phyloP scores from a whole-genome alignment of 306 rosid species.

The Trifolium pratense region DNA sequence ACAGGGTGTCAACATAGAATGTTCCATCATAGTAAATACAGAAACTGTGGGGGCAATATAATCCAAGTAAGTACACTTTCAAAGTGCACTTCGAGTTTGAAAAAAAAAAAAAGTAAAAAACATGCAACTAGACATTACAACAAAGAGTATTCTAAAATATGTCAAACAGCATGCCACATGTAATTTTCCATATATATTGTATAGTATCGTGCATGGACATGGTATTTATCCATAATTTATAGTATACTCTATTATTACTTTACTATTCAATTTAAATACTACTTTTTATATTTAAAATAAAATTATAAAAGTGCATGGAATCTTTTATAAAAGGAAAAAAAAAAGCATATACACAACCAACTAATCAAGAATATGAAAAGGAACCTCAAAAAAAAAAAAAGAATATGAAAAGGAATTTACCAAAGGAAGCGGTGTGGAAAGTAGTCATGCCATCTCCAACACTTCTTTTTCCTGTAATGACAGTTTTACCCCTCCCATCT shows the following conservation, averaged over 20 bases:
- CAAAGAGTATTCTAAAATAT: not conserved
- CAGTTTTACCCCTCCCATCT: conserved; percentile 77
- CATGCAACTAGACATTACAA: conserved; percentile 27
- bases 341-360: not conserved
- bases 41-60: conserved; percentile 19
- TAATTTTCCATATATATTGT: conserved; percentile 26
- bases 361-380: not conserved
- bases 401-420: conserved; percentile 54
- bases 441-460: conserved; percentile 61
- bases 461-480: conserved; percentile 66
- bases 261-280: not conserved
- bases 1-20: not conserved
- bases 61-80: not conserved
- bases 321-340: not conserved
- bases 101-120: too few species aligned
- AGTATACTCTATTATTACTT: not conserved
- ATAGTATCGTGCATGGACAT: conserved; percentile 30
- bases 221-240: not conserved
- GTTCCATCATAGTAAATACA: not conserved
- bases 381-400: not conserved
- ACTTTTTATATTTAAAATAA: too few species aligned
- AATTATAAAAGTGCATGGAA: not conserved
- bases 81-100: too few species aligned
- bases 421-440: conserved; percentile 89
- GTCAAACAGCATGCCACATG: conserved; percentile 40